A percentile compares a stretch with the other conserved stretches of the same genome.
Conservation (phyloP, 768 basidiomycete species). For the Trichaptum fuscoviolaceum region DNA sequence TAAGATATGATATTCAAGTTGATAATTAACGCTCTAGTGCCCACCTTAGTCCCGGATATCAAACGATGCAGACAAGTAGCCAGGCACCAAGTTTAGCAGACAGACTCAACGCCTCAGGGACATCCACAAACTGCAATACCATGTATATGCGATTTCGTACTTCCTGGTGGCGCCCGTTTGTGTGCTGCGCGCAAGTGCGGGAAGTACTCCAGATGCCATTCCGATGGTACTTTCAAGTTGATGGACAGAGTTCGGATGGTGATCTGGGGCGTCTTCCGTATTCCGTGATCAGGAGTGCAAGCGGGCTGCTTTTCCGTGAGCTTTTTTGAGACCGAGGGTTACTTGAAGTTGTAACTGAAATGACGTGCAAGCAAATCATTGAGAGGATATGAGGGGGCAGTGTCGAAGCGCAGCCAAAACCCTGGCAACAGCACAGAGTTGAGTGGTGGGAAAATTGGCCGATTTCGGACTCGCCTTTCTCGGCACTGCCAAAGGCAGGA, state of each 20-base stretch:
- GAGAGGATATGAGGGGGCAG: background rate
- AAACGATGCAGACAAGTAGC: background rate
- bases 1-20: background rate
- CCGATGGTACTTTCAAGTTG: background rate
- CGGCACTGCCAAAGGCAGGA: background rate
- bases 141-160: background rate
- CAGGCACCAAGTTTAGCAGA: background rate
- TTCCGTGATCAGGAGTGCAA: background rate
- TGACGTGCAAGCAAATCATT: background rate
- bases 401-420: background rate
- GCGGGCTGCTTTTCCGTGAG: background rate
- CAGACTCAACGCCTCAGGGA: background rate
- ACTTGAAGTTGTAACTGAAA: background rate
- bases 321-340: no score
- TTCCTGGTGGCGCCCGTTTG: background rate
- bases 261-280: background rate
- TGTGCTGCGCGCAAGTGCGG: background rate
- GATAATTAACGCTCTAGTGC: background rate
- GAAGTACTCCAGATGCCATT: background rate
- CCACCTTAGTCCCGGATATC: background rate
- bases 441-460: background rate
- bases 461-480: background rate
- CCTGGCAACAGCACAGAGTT: background rate
- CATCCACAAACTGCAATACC: conserved; percentile 1
- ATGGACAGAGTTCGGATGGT: background rate